These are phyloP conservation scores for Mortierella sp. DNA, from an alignment of 371 early-diverging fungal species.

Conservation along the genomic window DNA sequence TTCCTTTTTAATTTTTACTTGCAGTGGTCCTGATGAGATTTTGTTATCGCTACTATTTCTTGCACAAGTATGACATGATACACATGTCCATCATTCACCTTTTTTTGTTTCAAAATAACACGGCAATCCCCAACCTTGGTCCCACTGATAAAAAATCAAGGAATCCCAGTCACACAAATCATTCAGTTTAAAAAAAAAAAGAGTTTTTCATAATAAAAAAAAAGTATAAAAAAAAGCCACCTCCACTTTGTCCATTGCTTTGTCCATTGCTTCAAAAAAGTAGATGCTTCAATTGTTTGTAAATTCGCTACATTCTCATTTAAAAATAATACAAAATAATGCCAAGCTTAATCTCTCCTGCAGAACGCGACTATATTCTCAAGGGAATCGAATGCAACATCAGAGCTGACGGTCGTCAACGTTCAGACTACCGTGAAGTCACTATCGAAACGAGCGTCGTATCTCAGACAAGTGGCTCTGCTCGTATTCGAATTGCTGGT, in stretches of 20 bases:
- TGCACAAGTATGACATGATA: neutral
- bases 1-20: constrained; percentile 4
- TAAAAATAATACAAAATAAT: constrained; percentile 48
- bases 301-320: too few relatives aligned
- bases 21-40: too few relatives aligned
- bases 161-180: too few relatives aligned
- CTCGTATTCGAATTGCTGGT: constrained; percentile 81
- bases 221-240: too few relatives aligned
- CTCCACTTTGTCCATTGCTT: too few relatives aligned
- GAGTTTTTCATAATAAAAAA: too few relatives aligned
- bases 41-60: too few relatives aligned
- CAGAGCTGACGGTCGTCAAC: constrained; percentile 89
- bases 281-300: too few relatives aligned
- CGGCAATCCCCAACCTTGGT: too few relatives aligned
- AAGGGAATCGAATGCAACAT: constrained; percentile 85
- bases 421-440: constrained; percentile 83
- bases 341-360: constrained; percentile 75
- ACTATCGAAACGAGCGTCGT: constrained; percentile 84
- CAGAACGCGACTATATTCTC: constrained; percentile 86
- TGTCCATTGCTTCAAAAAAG: too few relatives aligned
- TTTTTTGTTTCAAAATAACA: neutral
- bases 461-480: constrained; percentile 91
- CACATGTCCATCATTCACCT: neutral
- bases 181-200: too few relatives aligned
- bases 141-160: too few relatives aligned